A percentile compares a stretch with the other conserved stretches of the same genome.
Evolutionary conservation across 1,284 basidiomycete genomes (phyloP).

Genomic region (Cystobasidium sp.): DNA sequence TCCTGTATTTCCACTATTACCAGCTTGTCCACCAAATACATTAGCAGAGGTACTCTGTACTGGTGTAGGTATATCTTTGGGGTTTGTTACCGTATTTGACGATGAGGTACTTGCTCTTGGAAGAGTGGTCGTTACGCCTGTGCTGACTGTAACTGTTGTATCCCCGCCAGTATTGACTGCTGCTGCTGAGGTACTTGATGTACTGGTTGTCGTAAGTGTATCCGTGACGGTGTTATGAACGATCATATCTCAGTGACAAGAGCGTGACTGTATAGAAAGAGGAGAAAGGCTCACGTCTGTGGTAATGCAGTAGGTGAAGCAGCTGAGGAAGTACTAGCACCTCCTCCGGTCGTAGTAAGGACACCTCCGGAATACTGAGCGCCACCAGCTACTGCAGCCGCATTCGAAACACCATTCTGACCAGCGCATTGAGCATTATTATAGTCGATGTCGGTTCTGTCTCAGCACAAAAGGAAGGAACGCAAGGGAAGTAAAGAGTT

Average conservation of each 20-base stretch:
- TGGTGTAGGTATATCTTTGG: background rate
- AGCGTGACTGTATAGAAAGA: too few relatives aligned
- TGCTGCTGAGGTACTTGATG: background rate
- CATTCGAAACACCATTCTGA: constrained; percentile 36
- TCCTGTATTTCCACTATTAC: background rate
- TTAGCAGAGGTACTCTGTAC: background rate
- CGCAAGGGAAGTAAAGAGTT: background rate
- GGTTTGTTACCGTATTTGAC: background rate
- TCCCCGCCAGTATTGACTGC: too few relatives aligned
- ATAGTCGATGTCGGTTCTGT: constrained; percentile 33
- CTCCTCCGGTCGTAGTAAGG: constrained; percentile 31
- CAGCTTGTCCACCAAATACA: constrained; percentile 1
- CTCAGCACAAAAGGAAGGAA: too few relatives aligned
- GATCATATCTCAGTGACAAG: too few relatives aligned
- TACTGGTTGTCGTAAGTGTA: background rate
- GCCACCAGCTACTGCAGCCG: constrained; percentile 23
- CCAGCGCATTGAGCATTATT: constrained; percentile 41
- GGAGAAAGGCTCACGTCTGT: background rate
- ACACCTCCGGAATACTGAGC: constrained; percentile 19
- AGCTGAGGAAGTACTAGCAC: background rate
- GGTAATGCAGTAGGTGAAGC: background rate
- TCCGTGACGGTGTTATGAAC: too few relatives aligned
- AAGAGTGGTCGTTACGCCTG: background rate
- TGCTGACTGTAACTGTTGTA: background rate
- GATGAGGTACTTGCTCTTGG: background rate